These are phyloP conservation scores for Caryopteris hybrid DNA, from an alignment of 305 asterid genomes.

Conservation along the genomic window DNA sequence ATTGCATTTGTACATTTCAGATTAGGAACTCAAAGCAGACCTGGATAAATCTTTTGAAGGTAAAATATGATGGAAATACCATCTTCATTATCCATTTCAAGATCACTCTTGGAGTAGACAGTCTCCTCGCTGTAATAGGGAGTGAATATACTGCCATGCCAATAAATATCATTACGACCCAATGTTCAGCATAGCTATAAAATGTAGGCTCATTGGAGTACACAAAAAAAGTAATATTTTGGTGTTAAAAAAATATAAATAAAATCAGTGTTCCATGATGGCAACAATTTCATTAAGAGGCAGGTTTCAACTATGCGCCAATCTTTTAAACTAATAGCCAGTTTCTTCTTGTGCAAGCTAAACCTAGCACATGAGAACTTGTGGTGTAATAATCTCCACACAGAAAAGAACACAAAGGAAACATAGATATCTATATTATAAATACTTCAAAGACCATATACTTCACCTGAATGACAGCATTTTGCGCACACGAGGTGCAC, in stretches of 20 bases:
- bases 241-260: neutral
- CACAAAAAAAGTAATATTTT: neutral
- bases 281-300: neutral
- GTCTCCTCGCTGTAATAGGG: conserved; percentile 99
- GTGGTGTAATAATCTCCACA: neutral
- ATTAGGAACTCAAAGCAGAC: conserved; percentile 36
- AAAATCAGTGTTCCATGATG: neutral
- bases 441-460: conserved; percentile 15
- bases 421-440: neutral
- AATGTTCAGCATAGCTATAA: neutral
- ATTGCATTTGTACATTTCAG: conserved; percentile 19
- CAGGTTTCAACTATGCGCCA: neutral
- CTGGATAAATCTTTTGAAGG: conserved; percentile 94
- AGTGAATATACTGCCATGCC: conserved; percentile 83
- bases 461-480: conserved; percentile 94
- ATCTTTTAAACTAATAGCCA: neutral
- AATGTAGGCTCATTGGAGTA: neutral
- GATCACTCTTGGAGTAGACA: conserved; percentile 89
- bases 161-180: conserved; percentile 24
- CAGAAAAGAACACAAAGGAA: neutral
- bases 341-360: conserved; percentile 1
- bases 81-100: conserved; percentile 97
- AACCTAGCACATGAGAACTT: neutral
- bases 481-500: conserved; percentile 97
- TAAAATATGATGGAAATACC: conserved; percentile 89